These are phyloP conservation scores for Fonsecaea erecta DNA, from an alignment of 2,329 filamentous ascomycete genomes.

Conservation along the genomic window DNA sequence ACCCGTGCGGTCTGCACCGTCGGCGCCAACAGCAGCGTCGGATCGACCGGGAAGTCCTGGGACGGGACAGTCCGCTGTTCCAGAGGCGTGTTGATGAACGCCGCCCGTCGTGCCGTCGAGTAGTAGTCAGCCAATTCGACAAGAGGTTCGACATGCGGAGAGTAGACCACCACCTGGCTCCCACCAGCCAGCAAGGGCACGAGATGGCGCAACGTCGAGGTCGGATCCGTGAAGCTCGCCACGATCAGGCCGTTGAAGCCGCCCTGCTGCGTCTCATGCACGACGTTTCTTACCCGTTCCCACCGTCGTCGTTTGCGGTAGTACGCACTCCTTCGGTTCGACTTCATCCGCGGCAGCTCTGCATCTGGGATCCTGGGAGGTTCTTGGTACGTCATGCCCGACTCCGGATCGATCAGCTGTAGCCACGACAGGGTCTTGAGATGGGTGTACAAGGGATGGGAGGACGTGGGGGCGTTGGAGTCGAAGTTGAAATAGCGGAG, in stretches of 20 bases:
- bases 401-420: constrained; percentile 77
- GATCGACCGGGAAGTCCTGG: constrained; percentile 84
- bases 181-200: constrained; percentile 83
- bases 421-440: constrained; percentile 89
- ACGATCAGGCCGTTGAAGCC: constrained; percentile 83
- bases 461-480: constrained; percentile 63
- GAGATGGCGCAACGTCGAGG: constrained; percentile 72
- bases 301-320: constrained; percentile 87
- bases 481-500: constrained; percentile 91
- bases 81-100: constrained; percentile 57
- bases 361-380: constrained; percentile 65
- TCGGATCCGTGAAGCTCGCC: constrained; percentile 79
- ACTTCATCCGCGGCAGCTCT: constrained; percentile 72
- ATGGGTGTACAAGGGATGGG: constrained; percentile 79
- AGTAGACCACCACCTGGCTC: constrained; percentile 84
- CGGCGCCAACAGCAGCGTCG: constrained; percentile 77
- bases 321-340: constrained; percentile 80
- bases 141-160: constrained; percentile 77
- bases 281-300: constrained; percentile 71
- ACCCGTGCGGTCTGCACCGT: constrained; percentile 80
- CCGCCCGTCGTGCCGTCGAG: constrained; percentile 75
- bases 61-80: constrained; percentile 41
- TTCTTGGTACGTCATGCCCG: constrained; percentile 74
- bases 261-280: constrained; percentile 74
- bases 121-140: constrained; percentile 80